Conservation (phyloP, 2,329 filamentous ascomycete species). For the Coleophoma crateriformis region DNA sequence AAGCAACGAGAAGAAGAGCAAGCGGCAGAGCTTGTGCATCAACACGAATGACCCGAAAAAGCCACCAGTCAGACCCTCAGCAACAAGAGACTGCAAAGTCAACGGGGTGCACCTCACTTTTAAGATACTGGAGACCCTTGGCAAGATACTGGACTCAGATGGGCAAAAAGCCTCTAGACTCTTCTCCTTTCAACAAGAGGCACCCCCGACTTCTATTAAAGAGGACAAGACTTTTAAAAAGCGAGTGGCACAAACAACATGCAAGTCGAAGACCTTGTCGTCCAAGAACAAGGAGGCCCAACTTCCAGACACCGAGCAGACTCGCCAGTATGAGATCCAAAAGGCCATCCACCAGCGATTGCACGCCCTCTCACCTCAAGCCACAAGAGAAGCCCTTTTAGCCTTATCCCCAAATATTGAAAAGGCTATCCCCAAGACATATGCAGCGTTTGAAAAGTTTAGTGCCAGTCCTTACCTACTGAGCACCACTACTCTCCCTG, state of each 20-base stretch:
- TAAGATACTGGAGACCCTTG: constrained; percentile 22
- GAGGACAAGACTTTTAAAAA: no score
- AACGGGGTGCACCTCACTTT: constrained; percentile 23
- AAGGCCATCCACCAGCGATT: not conserved
- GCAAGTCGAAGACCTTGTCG: no score
- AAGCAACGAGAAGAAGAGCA: constrained; percentile 3
- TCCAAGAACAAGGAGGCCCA: no score
- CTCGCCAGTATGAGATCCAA: not conserved
- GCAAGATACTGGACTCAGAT: constrained; percentile 9
- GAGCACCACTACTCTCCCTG: not conserved
- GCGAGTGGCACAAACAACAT: no score
- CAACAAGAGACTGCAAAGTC: constrained; percentile 20
- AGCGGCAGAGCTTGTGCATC: not conserved
- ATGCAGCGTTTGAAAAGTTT: not conserved
- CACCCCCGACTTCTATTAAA: no score
- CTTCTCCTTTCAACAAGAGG: no score
- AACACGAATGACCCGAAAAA: constrained; percentile 2
- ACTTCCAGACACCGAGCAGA: not conserved
- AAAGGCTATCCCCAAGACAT: not conserved
- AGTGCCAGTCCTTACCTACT: not conserved
- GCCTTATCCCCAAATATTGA: not conserved
- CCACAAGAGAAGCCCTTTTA: not conserved
- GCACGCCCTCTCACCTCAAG: not conserved
- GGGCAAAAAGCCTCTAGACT: constrained; percentile 7
- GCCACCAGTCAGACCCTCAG: constrained; percentile 11